A percentile compares a stretch with the other conserved stretches of the same genome.
phyloP scores from a whole-genome alignment of 768 basidiomycete species.

The Lactifluus piperatus region DNA sequence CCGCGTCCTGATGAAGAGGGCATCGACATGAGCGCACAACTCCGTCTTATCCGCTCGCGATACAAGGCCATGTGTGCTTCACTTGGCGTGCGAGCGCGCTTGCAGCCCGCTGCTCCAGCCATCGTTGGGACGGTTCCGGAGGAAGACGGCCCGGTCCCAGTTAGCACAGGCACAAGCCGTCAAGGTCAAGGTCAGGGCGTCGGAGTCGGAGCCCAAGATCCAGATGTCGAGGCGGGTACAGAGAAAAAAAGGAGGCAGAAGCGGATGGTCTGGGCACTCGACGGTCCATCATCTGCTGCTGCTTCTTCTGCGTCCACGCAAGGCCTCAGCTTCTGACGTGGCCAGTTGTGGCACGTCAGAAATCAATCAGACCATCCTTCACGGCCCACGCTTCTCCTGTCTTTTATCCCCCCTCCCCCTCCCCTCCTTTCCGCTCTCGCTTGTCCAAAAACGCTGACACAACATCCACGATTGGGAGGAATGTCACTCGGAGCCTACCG shows the following conservation, averaged over 20 bases:
- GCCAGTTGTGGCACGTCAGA: conserved; percentile 13
- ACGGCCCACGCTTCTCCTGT: not conserved
- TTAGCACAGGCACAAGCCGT: too few species aligned
- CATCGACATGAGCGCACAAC: conserved; percentile 65
- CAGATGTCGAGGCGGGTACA: not conserved
- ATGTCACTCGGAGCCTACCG: conserved; percentile 1
- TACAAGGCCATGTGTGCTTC: conserved; percentile 83
- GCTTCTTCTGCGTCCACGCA: conserved; percentile 7
- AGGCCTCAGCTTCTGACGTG: conserved; percentile 19
- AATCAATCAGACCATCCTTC: too few species aligned
- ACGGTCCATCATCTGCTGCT: not conserved
- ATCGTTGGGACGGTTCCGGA: not conserved
- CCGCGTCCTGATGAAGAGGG: conserved; percentile 45
- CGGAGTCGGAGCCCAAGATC: too few species aligned
- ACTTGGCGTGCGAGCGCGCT: conserved; percentile 54
- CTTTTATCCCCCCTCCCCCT: not conserved
- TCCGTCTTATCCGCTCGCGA: conserved; percentile 78
- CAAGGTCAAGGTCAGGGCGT: too few species aligned
- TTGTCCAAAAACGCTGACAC: not conserved
- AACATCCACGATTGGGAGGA: conserved; percentile 10
- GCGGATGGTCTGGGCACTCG: conserved; percentile 10
- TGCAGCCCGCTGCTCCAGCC: conserved; percentile 24
- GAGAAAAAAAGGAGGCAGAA: conserved; percentile 6
- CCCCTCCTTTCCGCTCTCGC: not conserved
- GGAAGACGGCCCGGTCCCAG: not conserved